Evolutionary conservation across 2,329 filamentous ascomycete species (phyloP), one percentile per base, ranked within the genome.

Genomic region (Arthroderma uncinatum): DNA sequence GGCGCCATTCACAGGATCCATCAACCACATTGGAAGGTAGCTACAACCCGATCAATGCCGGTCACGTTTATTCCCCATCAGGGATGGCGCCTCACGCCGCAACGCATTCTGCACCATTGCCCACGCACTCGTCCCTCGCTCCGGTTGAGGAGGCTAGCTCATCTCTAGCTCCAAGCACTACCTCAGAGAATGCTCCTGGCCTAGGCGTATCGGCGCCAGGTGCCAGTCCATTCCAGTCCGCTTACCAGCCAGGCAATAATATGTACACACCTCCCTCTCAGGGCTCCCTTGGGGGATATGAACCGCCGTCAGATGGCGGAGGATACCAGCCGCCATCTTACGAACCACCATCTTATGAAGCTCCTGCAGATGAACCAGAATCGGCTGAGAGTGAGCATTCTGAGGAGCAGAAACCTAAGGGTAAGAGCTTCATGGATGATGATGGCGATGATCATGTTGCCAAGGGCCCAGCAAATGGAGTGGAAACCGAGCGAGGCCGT

Each of bases 351-450:
- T 66, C 65, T 16, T 39, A 37, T 23, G 30, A 36, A 14, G 14
- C 16, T 9, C 36, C 30, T 53, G 66, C 73, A 44, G 64, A 67
- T 34, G 47, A 50, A 25, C 61, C 66, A 4, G 66, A 72, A 30
- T 66, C 80, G 1, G 79, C 82, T 50, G 77, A 84, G 1, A 75
- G 77, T 4, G 75, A 79, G 10, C 62, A 73, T 30, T 71, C 76
- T 23, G 74, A 76, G 8, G 75, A 79, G 5, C 75, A 77, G 55
- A 85, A 81, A 63, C 76, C 79, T 0, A 87, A 87, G 72, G 88
- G 87, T 74, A 90, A 87, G 69, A 83, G 81, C 21, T 84, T 89
- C 64, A 87, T 93, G 80, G 85, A 92, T 65, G 86, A 92, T 62
- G 87, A 92, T 28, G 87, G 89, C 23, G 72, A 73, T n/a, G 83